Conservation (phyloP, 306 rosid species). For the Cicer pinnatifidum region DNA sequence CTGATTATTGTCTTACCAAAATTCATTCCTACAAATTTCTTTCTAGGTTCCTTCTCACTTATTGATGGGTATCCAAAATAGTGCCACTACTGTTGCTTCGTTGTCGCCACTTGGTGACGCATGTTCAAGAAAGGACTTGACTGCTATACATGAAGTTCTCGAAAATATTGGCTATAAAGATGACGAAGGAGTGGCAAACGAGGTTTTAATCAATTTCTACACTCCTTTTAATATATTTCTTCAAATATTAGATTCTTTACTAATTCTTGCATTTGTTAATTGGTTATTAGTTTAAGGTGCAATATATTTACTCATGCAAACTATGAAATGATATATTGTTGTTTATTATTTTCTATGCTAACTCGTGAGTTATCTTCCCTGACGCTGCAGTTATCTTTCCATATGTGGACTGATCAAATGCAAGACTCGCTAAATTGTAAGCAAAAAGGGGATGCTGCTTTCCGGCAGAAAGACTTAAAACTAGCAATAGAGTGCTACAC, state of each 20-base stretch:
- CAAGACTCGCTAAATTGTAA: constrained; percentile 72
- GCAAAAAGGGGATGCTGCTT: constrained; percentile 72
- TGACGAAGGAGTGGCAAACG: constrained; percentile 77
- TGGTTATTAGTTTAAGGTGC: not conserved
- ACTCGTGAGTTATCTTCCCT: constrained; percentile 27
- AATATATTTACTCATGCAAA: not conserved
- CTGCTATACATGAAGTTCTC: constrained; percentile 77
- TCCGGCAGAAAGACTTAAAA: constrained; percentile 64
- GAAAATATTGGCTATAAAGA: constrained; percentile 71
- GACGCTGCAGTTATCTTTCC: constrained; percentile 66
- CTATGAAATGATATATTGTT: not conserved
- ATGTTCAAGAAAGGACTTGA: constrained; percentile 77
- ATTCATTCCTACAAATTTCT: not conserved
- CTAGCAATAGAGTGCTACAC: constrained; percentile 68
- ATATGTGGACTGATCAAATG: constrained; percentile 82
- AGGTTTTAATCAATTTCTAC: constrained; percentile 48
- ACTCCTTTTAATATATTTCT: not conserved
- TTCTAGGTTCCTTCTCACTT: constrained; percentile 70
- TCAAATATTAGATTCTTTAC: not conserved
- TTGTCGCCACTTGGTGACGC: constrained; percentile 79
- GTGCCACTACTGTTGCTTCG: constrained; percentile 56
- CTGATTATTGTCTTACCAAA: not conserved
- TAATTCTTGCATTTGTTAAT: not conserved
- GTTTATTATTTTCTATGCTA: constrained; percentile 10
- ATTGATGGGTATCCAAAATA: constrained; percentile 72